Conservation (phyloP, 129 eudicot species). For the Calendula officinalis region DNA sequence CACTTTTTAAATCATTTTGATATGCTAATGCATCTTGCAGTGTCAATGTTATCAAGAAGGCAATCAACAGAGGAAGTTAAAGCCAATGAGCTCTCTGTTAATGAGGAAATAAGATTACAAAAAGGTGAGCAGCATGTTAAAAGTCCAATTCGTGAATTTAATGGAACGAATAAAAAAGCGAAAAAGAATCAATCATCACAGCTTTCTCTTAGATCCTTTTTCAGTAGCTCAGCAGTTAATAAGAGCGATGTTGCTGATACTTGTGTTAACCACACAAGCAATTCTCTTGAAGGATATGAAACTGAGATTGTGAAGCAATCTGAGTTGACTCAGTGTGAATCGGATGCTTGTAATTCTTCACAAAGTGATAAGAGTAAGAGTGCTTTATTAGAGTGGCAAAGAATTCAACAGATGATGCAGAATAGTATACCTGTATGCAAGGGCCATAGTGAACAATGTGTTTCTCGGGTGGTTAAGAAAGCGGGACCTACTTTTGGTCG, state of each 20-base stretch:
- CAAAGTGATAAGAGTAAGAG: constrained; percentile 44
- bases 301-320: constrained; percentile 25
- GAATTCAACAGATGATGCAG: constrained; percentile 91
- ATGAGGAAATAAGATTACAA: constrained; percentile 27
- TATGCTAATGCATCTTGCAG: constrained; percentile 42
- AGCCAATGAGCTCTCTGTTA: constrained; percentile 33
- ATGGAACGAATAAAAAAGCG: constrained; percentile 53
- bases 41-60: constrained; percentile 65
- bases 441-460: constrained; percentile 91
- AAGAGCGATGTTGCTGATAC: constrained; percentile 27
- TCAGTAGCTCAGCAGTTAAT: constrained; percentile 42
- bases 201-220: constrained; percentile 83
- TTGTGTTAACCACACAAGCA: constrained; percentile 30
- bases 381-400: constrained; percentile 82
- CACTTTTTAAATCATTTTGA: background rate
- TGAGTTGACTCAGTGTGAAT: constrained; percentile 25
- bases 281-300: constrained; percentile 30
- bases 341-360: constrained; percentile 34
- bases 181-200: constrained; percentile 66
- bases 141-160: constrained; percentile 26
- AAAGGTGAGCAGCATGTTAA: constrained; percentile 23
- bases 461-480: constrained; percentile 89
- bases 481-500: constrained; percentile 84
- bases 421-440: constrained; percentile 86
- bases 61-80: constrained; percentile 43